Evolutionary conservation across 371 early-diverging fungal species (phyloP), one percentile per base, ranked within the genome.

Genomic region (Quaeritorhiza haematococci): DNA sequence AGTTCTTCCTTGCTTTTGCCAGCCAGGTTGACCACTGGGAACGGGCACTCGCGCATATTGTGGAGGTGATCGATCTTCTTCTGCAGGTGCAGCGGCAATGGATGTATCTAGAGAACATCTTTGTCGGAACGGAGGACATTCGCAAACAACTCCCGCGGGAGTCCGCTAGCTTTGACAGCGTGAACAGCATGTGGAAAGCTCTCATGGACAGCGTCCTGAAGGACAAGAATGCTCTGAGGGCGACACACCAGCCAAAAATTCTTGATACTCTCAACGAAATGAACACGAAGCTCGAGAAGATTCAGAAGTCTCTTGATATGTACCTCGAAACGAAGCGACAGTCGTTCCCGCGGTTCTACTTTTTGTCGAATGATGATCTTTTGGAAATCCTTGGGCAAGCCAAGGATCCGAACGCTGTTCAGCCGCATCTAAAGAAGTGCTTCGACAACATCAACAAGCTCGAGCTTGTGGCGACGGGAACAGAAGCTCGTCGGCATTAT

Each of bases 71-170:
- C 17, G 81, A 80, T 49, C 26, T 72, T 33, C 61, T 79, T 15
- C 54, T 79, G 41, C 72, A 66, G 41, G 80, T 80, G 0, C 81
- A 80, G 57, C 56, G 71, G 28, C 77, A 79, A 59, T 77, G 78
- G 78, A 75, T 78, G 71, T 80, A 80, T 52, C 62, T 80, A 19
- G 80, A 79, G 49, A 80, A 76, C 54, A 80, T 80, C 28, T 80
- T 80, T 61, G 69, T 80, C 26, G 79, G 78, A 8, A 68, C 80
- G 0, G 80, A 80, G 54, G 81, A 80, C 51, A 80, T 80, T 42
- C 61, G 79, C 28, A 79, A 80, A 53, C 81, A 80, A 65, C 64
- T 80, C 0, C 81, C 81, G 8, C 69, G 73, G 43, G 81, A 80
- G 53, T 74, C 80, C 7, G 60, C 76, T 0, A 49, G 74, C 8